phyloP scores from a whole-genome alignment of 176 grass and related monocot genomes.

The Phoenix dactylifera region DNA sequence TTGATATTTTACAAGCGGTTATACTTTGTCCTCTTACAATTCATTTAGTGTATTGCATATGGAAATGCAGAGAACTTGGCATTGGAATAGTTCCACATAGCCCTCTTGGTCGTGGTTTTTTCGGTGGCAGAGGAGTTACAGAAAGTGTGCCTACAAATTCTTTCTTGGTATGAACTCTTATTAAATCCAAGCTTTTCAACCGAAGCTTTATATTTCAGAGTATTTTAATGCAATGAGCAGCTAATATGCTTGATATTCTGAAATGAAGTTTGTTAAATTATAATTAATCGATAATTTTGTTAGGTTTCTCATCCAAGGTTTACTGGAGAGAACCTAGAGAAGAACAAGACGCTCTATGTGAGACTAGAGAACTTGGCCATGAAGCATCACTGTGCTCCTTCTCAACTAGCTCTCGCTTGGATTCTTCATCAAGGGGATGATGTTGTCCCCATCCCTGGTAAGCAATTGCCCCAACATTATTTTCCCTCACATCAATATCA shows the following conservation, averaged over 20 bases:
- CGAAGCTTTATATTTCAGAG: too few relatives aligned
- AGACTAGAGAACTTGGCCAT: not conserved
- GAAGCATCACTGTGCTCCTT: not conserved
- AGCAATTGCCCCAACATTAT: not conserved
- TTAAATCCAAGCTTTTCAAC: too few relatives aligned
- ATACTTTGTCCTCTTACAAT: too few relatives aligned
- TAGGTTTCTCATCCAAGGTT: not conserved
- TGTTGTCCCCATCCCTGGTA: constrained; percentile 9
- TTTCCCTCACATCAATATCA: too few relatives aligned
- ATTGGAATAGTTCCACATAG: constrained; percentile 7
- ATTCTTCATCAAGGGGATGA: constrained; percentile 6
- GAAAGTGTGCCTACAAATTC: not conserved
- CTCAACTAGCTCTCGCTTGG: constrained; percentile 3
- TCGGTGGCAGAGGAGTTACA: not conserved
- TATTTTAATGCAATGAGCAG: too few relatives aligned
- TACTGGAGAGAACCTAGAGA: not conserved
- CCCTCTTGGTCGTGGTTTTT: constrained; percentile 6
- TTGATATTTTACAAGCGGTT: too few relatives aligned
- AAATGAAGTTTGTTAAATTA: too few relatives aligned
- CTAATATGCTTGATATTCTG: too few relatives aligned
- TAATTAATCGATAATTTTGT: not conserved
- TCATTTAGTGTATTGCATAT: too few relatives aligned
- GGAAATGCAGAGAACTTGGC: not conserved
- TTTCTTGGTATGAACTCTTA: not conserved
- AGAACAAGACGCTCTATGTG: not conserved